Conservation (phyloP, 2,329 filamentous ascomycete genomes). For the Aaosphaeria pasadenensis region DNA sequence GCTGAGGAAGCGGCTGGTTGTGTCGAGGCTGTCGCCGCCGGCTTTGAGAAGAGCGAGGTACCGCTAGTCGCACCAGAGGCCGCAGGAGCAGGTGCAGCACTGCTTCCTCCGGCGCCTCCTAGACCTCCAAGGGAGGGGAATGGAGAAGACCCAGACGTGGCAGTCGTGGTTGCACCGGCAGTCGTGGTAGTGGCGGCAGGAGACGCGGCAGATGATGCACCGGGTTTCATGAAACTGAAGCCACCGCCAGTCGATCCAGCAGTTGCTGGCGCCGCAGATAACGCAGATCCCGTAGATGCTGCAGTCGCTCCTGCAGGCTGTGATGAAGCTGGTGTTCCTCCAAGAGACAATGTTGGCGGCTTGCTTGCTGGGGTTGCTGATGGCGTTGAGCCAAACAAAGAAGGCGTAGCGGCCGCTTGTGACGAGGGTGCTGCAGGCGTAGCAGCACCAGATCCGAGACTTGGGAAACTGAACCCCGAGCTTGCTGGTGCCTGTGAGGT, state of each 20-base stretch:
- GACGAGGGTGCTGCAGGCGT: conserved; percentile 27
- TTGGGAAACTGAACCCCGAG: conserved; percentile 16
- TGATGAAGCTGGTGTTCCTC: conserved; percentile 16
- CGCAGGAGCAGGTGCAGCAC: conserved; percentile 3
- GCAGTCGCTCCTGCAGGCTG: conserved; percentile 24
- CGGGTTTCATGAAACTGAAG: conserved; percentile 3
- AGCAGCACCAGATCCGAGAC: conserved; percentile 17
- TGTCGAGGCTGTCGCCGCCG: conserved; percentile 4
- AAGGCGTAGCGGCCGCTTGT: conserved; percentile 31
- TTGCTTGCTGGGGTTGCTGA: conserved; percentile 8
- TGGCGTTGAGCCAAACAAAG: conserved; percentile 27
- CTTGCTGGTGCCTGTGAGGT: conserved; percentile 24
- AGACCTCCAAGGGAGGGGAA: conserved; percentile 16
- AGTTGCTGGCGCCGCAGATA: conserved; percentile 12
- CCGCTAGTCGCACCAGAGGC: conserved; percentile 3
- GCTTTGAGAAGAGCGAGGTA: conserved; percentile 15
- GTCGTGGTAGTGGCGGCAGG: not conserved
- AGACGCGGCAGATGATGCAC: not conserved
- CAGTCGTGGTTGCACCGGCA: not conserved
- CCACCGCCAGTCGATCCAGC: conserved; percentile 17
- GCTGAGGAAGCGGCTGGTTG: conserved; percentile 9
- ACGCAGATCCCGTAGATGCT: not conserved
- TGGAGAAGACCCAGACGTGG: conserved; percentile 3
- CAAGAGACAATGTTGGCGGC: conserved; percentile 5
- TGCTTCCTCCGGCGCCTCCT: not conserved